Conservation (phyloP, 768 basidiomycete genomes). For the Phylloporus sp. region DNA sequence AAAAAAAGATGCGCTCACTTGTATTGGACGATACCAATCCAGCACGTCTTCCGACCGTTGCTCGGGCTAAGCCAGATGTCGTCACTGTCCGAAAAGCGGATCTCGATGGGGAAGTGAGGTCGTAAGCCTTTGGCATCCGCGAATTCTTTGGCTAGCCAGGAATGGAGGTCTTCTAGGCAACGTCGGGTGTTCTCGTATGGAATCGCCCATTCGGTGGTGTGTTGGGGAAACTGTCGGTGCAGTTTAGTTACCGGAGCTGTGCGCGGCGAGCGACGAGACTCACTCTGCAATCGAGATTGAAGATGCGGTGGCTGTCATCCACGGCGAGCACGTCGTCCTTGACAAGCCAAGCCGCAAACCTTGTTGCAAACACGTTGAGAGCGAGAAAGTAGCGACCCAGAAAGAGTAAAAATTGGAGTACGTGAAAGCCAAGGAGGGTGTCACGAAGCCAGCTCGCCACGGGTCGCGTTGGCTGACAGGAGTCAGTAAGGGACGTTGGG, state of each 20-base stretch:
- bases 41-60: conserved; percentile 72
- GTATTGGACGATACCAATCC: conserved; percentile 98
- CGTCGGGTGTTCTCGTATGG: conserved; percentile 63
- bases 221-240: conserved; percentile 69
- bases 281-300: conserved; percentile 92
- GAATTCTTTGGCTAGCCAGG: conserved; percentile 68
- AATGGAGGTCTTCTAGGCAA: conserved; percentile 67
- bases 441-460: conserved; percentile 66
- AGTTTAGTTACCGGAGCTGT: conserved; percentile 5
- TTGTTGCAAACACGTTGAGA: conserved; percentile 62
- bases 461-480: conserved; percentile 46
- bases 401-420: conserved; percentile 82
- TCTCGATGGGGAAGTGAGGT: conserved; percentile 90
- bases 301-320: conserved; percentile 78
- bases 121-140: conserved; percentile 68
- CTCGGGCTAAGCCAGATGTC: conserved; percentile 95
- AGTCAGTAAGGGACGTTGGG: conserved; percentile 3
- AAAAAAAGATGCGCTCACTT: conserved; percentile 54
- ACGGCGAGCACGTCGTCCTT: conserved; percentile 53
- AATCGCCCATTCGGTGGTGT: conserved; percentile 94
- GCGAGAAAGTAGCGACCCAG: conserved; percentile 59
- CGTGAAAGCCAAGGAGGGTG: conserved; percentile 70
- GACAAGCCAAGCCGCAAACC: conserved; percentile 66
- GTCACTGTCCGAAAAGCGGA: conserved; percentile 83
- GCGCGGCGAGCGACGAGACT: conserved; percentile 29